Conservation (phyloP, 73 alveolate species). For the Paramecium biaurelia region DNA sequence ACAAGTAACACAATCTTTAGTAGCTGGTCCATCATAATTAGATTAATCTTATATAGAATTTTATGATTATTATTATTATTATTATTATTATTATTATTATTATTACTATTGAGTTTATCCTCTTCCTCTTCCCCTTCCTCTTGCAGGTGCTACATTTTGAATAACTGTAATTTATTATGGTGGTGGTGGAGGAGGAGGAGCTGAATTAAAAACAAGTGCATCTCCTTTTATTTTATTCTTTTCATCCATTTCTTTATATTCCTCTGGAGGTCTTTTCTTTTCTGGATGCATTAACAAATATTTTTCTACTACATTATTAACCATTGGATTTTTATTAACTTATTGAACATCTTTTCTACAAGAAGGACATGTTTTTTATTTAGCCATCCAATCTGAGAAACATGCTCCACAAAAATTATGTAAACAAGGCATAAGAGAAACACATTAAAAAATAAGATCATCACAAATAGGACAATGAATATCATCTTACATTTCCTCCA, state of each 20-base stretch:
- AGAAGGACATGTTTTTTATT: slow-evolving; percentile 81
- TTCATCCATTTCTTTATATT: slow-evolving; percentile 67
- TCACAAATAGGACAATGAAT: slow-evolving; percentile 80
- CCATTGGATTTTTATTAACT: slow-evolving; percentile 75
- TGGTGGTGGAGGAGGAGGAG: slow-evolving; percentile 4
- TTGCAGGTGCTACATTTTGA: background rate
- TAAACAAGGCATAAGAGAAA: slow-evolving; percentile 84
- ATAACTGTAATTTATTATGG: background rate
- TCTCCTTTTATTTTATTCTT: slow-evolving; percentile 66
- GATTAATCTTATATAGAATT: background rate
- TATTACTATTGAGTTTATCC: background rate
- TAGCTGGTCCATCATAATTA: background rate
- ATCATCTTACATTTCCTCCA: slow-evolving; percentile 68
- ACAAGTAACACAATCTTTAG: slow-evolving; percentile 28
- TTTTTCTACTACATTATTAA: slow-evolving; percentile 72
- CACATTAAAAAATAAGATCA: slow-evolving; percentile 80
- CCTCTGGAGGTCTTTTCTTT: slow-evolving; percentile 67
- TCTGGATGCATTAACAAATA: slow-evolving; percentile 68
- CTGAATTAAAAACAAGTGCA: background rate
- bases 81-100: too few species aligned
- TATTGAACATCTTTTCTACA: slow-evolving; percentile 73
- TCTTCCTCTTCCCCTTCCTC: slow-evolving; percentile 64
- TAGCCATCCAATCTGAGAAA: slow-evolving; percentile 81
- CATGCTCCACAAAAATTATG: slow-evolving; percentile 94
- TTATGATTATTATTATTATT: background rate